Evolutionary conservation across 768 basidiomycete species (phyloP).

Genomic region (Xerocomus spinulosus): DNA sequence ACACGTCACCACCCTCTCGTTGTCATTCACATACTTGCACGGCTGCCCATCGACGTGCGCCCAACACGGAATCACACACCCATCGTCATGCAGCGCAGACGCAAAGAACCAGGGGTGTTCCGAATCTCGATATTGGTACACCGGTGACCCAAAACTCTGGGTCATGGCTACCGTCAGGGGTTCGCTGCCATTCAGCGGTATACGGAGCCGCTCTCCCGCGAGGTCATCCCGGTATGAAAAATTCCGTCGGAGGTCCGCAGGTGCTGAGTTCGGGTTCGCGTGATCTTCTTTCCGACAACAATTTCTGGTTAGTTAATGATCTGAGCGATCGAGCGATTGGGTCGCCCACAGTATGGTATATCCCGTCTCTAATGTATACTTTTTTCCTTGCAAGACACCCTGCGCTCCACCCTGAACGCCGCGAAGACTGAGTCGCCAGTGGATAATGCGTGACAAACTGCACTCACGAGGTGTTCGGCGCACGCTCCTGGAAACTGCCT

Average conservation of each 20-base stretch:
- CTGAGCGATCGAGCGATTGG: not conserved
- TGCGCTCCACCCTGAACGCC: constrained; percentile 1
- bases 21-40: not conserved
- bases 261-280: not conserved
- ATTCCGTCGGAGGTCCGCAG: not conserved
- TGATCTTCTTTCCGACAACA: constrained; percentile 7
- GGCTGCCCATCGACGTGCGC: not conserved
- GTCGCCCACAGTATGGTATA: constrained; percentile 2
- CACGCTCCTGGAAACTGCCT: constrained; percentile 9
- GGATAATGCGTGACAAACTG: not conserved
- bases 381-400: constrained; percentile 1
- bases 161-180: not conserved
- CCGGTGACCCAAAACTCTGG: not conserved
- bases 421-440: no score
- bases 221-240: constrained; percentile 1
- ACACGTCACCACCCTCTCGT: not conserved
- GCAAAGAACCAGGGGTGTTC: not conserved
- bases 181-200: constrained; percentile 1
- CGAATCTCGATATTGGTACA: not conserved
- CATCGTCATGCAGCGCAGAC: constrained; percentile 1
- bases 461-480: constrained; percentile 2
- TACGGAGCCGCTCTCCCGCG: constrained; percentile 3
- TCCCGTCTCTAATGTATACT: constrained; percentile 2
- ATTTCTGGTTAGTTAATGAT: not conserved
- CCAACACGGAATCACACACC: not conserved